phyloP scores from a whole-genome alignment of 305 asterid genomes.

The Rubia balearica region DNA sequence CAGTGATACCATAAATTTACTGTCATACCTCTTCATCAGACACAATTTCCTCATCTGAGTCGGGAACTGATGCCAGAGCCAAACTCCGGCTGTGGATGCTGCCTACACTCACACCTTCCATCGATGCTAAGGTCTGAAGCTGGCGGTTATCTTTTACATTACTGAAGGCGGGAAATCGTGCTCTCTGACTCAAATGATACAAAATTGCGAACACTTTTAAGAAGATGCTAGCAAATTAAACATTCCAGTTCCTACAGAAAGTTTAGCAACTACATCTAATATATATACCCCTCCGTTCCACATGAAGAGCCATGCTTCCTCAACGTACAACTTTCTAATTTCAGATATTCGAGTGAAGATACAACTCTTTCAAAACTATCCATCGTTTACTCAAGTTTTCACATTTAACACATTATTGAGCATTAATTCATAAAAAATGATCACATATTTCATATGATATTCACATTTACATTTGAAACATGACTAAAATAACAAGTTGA shows the following conservation, averaged over 20 bases:
- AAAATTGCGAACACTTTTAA: conserved; percentile 18
- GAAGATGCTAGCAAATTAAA: conserved; percentile 18
- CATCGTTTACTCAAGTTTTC: not conserved
- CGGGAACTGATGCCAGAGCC: conserved; percentile 23
- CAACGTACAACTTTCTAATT: not conserved
- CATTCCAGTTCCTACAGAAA: not conserved
- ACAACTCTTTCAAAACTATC: not conserved
- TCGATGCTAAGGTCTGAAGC: conserved; percentile 22
- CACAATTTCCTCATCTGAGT: conserved; percentile 45
- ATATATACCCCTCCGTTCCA: not conserved
- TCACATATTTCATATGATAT: not conserved
- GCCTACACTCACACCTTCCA: conserved; percentile 27
- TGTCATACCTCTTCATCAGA: conserved; percentile 53
- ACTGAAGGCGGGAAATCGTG: conserved; percentile 39
- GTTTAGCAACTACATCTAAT: not conserved
- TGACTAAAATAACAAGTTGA: not conserved
- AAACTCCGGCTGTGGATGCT: conserved; percentile 23
- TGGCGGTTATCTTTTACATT: conserved; percentile 29
- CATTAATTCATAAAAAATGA: not conserved
- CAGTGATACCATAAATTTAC: not conserved
- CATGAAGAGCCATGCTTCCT: not conserved
- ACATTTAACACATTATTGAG: not conserved
- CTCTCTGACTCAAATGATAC: conserved; percentile 38
- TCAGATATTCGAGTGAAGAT: not conserved
- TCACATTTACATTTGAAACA: not conserved